Conservation (phyloP, 75 land plant genomes). For the Azolla pinnata region DNA sequence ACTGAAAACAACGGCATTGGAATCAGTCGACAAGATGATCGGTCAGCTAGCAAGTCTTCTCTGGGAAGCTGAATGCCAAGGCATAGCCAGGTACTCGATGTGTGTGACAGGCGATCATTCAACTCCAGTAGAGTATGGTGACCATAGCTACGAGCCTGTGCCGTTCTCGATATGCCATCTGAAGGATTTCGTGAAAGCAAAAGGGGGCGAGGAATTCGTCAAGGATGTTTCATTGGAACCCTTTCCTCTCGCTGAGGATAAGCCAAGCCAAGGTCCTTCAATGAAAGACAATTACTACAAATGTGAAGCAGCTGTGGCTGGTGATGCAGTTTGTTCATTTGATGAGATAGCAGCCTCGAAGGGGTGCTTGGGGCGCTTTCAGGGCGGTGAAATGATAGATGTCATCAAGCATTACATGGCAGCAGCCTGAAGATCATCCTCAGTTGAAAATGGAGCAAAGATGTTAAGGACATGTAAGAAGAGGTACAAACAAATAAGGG, state of each 20-base stretch:
- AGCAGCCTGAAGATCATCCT: background rate
- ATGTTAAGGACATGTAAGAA: no score
- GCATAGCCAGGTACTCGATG: constrained; percentile 48
- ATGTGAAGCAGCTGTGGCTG: constrained; percentile 35
- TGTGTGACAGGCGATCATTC: constrained; percentile 98
- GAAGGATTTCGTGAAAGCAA: constrained; percentile 64
- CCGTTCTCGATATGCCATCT: constrained; percentile 78
- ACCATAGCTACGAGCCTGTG: constrained; percentile 94
- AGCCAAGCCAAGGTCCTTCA: constrained; percentile 14
- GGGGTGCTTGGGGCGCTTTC: constrained; percentile 90
- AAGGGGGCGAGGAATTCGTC: constrained; percentile 55
- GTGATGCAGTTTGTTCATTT: constrained; percentile 62
- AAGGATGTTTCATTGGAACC: constrained; percentile 40
- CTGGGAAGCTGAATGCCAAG: constrained; percentile 71
- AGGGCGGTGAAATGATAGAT: constrained; percentile 93
- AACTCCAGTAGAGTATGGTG: constrained; percentile 97
- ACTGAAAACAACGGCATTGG: constrained; percentile 73
- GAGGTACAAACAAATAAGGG: no score
- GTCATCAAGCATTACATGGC: constrained; percentile 52
- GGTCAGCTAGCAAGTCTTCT: constrained; percentile 74
- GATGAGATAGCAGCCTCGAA: constrained; percentile 80
- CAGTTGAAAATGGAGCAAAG: no score
- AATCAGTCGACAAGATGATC: constrained; percentile 82
- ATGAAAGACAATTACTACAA: constrained; percentile 4
- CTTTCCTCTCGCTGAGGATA: constrained; percentile 56